phyloP scores from a whole-genome alignment of 352 stramenopile genomes.

The Globisporangium canariense region DNA sequence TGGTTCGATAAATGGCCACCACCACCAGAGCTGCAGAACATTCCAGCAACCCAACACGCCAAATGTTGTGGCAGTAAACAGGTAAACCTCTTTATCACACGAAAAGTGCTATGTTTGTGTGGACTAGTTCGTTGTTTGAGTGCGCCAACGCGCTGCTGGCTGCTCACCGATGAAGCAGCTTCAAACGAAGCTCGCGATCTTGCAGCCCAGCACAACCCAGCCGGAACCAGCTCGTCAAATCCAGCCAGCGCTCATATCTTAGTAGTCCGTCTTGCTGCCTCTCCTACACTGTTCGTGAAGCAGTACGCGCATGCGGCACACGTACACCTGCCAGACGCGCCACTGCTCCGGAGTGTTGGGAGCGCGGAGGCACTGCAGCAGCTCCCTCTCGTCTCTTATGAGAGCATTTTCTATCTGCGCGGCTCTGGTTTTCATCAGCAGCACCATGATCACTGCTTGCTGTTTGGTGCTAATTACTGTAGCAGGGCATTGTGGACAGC shows the following conservation, averaged over 20 bases:
- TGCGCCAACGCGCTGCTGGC: too few relatives aligned
- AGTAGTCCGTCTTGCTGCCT: neutral
- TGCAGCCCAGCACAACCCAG: too few relatives aligned
- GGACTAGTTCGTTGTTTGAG: neutral
- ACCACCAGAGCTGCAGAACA: neutral
- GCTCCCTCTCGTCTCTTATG: slow-evolving; percentile 14
- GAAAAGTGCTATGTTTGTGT: neutral
- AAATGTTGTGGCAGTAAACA: neutral
- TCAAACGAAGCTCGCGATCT: too few relatives aligned
- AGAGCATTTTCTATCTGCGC: slow-evolving; percentile 23
- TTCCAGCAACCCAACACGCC: neutral
- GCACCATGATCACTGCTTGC: slow-evolving; percentile 21
- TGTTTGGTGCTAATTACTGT: slow-evolving; percentile 6
- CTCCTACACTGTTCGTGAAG: slow-evolving; percentile 8
- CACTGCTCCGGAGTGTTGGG: slow-evolving; percentile 15
- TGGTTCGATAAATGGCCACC: neutral
- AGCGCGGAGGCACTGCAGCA: slow-evolving; percentile 15
- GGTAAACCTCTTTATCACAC: neutral
- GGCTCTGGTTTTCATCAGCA: slow-evolving; percentile 52
- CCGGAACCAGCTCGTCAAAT: too few relatives aligned
- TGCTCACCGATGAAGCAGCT: too few relatives aligned
- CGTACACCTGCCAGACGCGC: slow-evolving; percentile 25
- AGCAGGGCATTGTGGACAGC: neutral
- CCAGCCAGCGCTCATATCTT: too few relatives aligned
- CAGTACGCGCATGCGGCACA: slow-evolving; percentile 18